Percentiles rank a stretch among this genome's conserved stretches.
phyloP scores from a whole-genome alignment of 176 grass and related monocot genomes.

The Carex parvula region DNA sequence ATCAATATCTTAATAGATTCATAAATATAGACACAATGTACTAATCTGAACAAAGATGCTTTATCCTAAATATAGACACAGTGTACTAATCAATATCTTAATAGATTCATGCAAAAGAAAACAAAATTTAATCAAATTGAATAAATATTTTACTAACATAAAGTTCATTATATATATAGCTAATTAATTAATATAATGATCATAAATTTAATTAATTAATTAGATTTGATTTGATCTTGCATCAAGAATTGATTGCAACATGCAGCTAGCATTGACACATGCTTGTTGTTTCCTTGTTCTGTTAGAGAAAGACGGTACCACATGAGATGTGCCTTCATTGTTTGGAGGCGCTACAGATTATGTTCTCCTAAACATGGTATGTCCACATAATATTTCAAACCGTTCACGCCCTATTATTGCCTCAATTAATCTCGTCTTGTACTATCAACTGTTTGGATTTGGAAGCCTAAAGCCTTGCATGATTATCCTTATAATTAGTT shows the following conservation, averaged over 20 bases:
- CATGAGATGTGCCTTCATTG: not conserved
- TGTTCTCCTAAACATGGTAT: not conserved
- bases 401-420: not conserved
- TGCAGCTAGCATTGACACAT: not conserved
- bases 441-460: not conserved
- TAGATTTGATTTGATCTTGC: not conserved
- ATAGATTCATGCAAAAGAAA: not conserved
- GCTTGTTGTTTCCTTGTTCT: slow-evolving; percentile 6
- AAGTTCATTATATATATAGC: not conserved
- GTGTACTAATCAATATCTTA: no score
- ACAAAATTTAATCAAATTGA: not conserved
- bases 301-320: not conserved
- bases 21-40: no score
- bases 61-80: no score
- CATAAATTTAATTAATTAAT: not conserved
- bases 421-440: not conserved
- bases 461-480: no score
- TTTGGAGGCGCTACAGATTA: not conserved
- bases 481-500: no score
- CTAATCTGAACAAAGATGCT: no score
- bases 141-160: not conserved
- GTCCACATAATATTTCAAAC: not conserved
- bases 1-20: no score
- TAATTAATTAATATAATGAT: not conserved
- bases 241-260: not conserved